Conservation (phyloP, 768 basidiomycete species). For the Pulveroboletus sp. region DNA sequence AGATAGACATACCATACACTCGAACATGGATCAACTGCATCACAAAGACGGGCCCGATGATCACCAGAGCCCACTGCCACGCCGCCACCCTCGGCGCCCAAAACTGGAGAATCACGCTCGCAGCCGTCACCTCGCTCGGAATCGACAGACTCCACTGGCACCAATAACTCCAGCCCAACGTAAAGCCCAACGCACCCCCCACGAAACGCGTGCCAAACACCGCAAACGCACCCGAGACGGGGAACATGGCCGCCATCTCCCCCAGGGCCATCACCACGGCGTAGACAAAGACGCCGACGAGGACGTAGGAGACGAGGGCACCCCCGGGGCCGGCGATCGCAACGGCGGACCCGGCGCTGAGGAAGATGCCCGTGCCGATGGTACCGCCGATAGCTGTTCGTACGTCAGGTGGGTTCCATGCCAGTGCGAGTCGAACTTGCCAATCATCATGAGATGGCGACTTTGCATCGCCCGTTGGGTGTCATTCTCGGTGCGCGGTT, state of each 20-base stretch:
- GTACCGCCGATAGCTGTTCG: conserved; percentile 58
- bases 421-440: no score
- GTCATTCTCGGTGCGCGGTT: conserved; percentile 18
- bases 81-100: conserved; percentile 47
- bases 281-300: conserved; percentile 60
- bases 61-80: conserved; percentile 57
- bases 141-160: conserved; percentile 46
- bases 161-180: conserved; percentile 60
- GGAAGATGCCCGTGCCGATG: conserved; percentile 60
- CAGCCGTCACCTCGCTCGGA: conserved; percentile 57
- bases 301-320: conserved; percentile 57
- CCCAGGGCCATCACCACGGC: conserved; percentile 63
- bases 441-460: conserved; percentile 43
- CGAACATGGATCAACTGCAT: conserved; percentile 56
- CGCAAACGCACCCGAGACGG: conserved; percentile 61
- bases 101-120: conserved; percentile 50
- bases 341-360: conserved; percentile 57
- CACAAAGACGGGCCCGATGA: conserved; percentile 51
- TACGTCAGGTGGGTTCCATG: no score
- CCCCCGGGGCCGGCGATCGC: conserved; percentile 59
- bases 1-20: conserved; percentile 49
- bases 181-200: conserved; percentile 58
- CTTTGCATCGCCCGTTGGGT: conserved; percentile 41
- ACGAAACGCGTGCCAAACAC: conserved; percentile 57
- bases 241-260: conserved; percentile 65